Evolutionary conservation across 352 stramenopile species (phyloP).

Genomic region (Phytophthora colocasiae): DNA sequence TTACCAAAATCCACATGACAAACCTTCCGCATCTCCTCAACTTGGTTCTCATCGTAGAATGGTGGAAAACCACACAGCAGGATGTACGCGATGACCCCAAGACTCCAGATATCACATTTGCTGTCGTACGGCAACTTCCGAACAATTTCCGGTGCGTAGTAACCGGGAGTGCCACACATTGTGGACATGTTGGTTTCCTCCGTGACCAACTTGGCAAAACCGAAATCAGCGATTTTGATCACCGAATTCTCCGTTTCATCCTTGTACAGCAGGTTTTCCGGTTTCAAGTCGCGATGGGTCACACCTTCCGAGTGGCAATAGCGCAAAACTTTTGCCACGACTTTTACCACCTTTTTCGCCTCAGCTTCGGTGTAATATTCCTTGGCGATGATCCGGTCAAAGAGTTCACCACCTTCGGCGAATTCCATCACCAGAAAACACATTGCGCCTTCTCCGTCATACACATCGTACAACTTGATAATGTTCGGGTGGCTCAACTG

Average conservation of each 20-base stretch:
- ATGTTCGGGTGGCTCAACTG: slow-evolving; percentile 89
- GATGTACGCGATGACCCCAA: slow-evolving; percentile 93
- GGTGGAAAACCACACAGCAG: slow-evolving; percentile 96
- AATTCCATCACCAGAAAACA: slow-evolving; percentile 92
- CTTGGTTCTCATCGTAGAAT: slow-evolving; percentile 95
- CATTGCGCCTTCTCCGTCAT: slow-evolving; percentile 72
- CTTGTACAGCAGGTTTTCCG: slow-evolving; percentile 95
- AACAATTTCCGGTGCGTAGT: slow-evolving; percentile 97
- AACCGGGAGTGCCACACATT: slow-evolving; percentile 94
- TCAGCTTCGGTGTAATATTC: slow-evolving; percentile 93
- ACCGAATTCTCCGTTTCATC: slow-evolving; percentile 81
- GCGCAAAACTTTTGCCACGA: slow-evolving; percentile 84
- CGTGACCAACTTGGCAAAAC: slow-evolving; percentile 85
- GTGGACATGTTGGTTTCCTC: slow-evolving; percentile 87
- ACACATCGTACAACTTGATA: slow-evolving; percentile 88
- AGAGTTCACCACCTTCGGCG: slow-evolving; percentile 90
- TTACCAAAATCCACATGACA: neutral
- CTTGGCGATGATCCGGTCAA: slow-evolving; percentile 94
- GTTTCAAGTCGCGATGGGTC: slow-evolving; percentile 97
- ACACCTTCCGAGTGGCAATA: slow-evolving; percentile 91
- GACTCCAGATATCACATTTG: slow-evolving; percentile 96
- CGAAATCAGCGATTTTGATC: slow-evolving; percentile 96
- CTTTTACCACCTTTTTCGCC: slow-evolving; percentile 85
- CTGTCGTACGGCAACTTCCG: slow-evolving; percentile 94
- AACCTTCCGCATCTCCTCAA: slow-evolving; percentile 85